phyloP scores from a whole-genome alignment of 2,329 filamentous ascomycete genomes.

The Arthroderma sp. region DNA sequence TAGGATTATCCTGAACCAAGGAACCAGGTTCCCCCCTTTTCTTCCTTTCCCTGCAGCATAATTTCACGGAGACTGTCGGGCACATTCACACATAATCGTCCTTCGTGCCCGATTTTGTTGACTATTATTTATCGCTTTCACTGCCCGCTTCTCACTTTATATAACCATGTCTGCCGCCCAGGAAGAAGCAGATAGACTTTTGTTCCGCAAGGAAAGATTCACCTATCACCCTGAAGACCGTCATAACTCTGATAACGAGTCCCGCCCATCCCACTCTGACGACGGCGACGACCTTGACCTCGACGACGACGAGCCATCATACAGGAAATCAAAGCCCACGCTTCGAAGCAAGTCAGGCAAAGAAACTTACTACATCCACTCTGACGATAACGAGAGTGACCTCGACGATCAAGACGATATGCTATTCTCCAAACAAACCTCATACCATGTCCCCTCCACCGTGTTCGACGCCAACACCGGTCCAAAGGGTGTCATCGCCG shows the following conservation, averaged over 20 bases:
- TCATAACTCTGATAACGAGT: constrained; percentile 12
- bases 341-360: constrained; percentile 2
- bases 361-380: constrained; percentile 8
- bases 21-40: no score
- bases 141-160: background rate
- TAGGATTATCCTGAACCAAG: no score
- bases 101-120: background rate
- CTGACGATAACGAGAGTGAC: constrained; percentile 20
- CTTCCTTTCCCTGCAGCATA: background rate
- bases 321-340: background rate
- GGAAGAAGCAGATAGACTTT: constrained; percentile 34
- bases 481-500: constrained; percentile 39
- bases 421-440: constrained; percentile 24
- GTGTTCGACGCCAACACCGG: constrained; percentile 38
- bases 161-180: constrained; percentile 20
- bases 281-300: constrained; percentile 19
- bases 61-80: constrained; percentile 1
- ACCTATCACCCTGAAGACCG: constrained; percentile 33
- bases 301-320: constrained; percentile 6
- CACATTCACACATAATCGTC: no score
- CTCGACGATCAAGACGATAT: constrained; percentile 16
- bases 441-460: constrained; percentile 33
- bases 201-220: constrained; percentile 24
- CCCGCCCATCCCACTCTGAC: constrained; percentile 9
- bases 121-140: background rate